Base-by-base conservation (phyloP, 2,329 filamentous ascomycete genomes). In the Penicillium sclerotigenum region DNA sequence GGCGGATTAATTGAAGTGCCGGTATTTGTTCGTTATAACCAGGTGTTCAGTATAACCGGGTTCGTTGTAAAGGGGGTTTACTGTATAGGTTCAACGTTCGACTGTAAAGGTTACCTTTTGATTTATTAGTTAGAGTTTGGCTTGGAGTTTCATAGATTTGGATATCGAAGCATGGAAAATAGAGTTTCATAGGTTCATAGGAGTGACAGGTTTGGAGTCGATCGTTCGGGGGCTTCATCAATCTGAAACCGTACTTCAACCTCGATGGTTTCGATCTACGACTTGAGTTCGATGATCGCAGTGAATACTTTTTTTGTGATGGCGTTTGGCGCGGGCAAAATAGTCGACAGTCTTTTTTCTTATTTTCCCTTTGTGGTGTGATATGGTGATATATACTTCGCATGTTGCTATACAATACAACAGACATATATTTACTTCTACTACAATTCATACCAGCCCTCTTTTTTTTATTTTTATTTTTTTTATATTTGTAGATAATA, bases 51-150 rank as follows among this genome's bases (percentile, higher is more conserved):
- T n/a, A n/a, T n/a, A n/a, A n/a, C n/a, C n/a, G n/a, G n/a, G n/a
- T n/a, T n/a, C n/a, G n/a, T n/a, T n/a, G n/a, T n/a, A n/a, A n/a
- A n/a, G n/a, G n/a, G n/a, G n/a, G n/a, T n/a, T n/a, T n/a, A n/a
- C n/a, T n/a, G n/a, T n/a, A n/a, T n/a, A 51, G 49, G 43, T 47
- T 41, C 49, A 24, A 41, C 29, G 31, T n/a, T 31, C n/a, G n/a
- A 14, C 36, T 41, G 1, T 28, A 9, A 9, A 40, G 0, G 38
- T 3, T n/a, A 8, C 5, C n/a, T 26, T 42, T 28, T 3, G 16
- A n/a, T 22, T 16, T n/a, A 10, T 11, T 29, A 16, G 6, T 20
- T 49, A 40, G 8, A 20, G 22, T 40, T 49, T 28, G 31, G n/a
- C n/a, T n/a, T n/a, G n/a, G n/a, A n/a, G n/a, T n/a, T n/a, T n/a